Base-by-base conservation (phyloP, 306 rosid species). In the Citrullus mucosospermus region DNA sequence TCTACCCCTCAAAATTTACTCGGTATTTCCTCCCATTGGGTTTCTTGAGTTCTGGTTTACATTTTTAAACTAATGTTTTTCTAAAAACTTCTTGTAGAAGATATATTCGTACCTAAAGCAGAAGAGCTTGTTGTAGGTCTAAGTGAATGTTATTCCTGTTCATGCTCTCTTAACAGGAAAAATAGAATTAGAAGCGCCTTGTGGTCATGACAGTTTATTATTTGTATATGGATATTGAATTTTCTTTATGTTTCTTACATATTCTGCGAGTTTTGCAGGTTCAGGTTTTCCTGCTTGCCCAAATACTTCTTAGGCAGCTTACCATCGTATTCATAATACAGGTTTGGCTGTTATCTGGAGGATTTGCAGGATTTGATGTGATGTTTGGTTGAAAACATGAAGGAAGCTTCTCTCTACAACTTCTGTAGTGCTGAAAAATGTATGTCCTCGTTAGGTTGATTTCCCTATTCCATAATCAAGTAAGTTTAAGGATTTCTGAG, bases 271-370 rank as follows among this genome's bases (percentile, higher is more conserved):
- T 85, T 82, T 83, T 84, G 85, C 82, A 69, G 86, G 76, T 81
- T 78, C 69, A 78, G 82, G 78, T 67, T 79, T 83, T 75, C 81
- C 83, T 85, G 84, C 86, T 68, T 78, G 67, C 82, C 68, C 48
- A 65, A 83, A 80, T 78, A 65, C 70, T 82, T 57, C 71, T 82
- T 63, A 74, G 63, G 77, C 83, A 71, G 87, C 85, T 78, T 69
- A 81, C 80, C 28, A 30, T 76, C 78, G 65, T 81, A 81, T 78
- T 82, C 76, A 54, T 75, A 70, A 68, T 83, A 86, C 89, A 83
- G 84, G 89, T 83, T 59, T 82, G 56, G 87, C 78, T 77, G 81
- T 68, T 57, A 77, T 80, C 82, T 79, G 86, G 82, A 59, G 79
- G 72, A 59, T 43, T 55, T 78, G 61, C 70, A 70, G 80, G 79